Evolutionary conservation across 352 stramenopile species (phyloP).

Genomic region (Phytophthora capsici): DNA sequence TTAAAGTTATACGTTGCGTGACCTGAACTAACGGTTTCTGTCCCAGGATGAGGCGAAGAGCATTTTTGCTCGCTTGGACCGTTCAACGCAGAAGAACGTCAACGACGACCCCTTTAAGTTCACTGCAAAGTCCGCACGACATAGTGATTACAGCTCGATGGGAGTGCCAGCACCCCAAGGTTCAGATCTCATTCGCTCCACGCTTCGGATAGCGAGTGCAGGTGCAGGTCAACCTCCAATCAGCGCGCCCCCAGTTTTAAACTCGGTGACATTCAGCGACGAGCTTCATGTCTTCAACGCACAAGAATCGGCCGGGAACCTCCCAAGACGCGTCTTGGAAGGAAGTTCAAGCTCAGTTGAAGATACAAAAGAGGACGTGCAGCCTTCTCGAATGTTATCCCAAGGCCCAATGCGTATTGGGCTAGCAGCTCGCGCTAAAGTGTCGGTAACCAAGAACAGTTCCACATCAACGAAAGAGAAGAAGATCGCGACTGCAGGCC

Average conservation of each 20-base stretch:
- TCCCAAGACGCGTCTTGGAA: constrained; percentile 35
- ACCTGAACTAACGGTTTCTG: constrained; percentile 7
- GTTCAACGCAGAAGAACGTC: constrained; percentile 70
- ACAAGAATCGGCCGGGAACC: constrained; percentile 25
- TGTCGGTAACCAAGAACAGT: constrained; percentile 27
- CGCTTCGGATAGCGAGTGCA: constrained; percentile 17
- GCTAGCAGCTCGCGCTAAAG: constrained; percentile 37
- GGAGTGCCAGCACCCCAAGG: constrained; percentile 8
- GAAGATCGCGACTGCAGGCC: constrained; percentile 28
- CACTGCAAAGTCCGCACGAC: constrained; percentile 24
- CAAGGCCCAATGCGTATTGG: constrained; percentile 51
- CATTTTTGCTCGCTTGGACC: constrained; percentile 66
- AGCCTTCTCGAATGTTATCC: constrained; percentile 44
- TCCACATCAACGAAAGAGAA: constrained; percentile 21
- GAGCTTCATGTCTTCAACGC: constrained; percentile 7
- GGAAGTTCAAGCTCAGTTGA: constrained; percentile 13
- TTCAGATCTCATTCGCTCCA: constrained; percentile 12
- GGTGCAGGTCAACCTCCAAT: constrained; percentile 19
- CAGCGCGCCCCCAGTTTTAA: constrained; percentile 12
- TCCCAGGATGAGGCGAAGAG: constrained; percentile 54
- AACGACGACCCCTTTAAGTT: constrained; percentile 50
- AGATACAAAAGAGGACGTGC: constrained; percentile 22
- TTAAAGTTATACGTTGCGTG: background rate
- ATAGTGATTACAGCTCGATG: constrained; percentile 17
- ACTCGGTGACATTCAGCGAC: constrained; percentile 25